Base-by-base conservation (phyloP, 2,329 filamentous ascomycete species). In the Aureobasidium namibiae region DNA sequence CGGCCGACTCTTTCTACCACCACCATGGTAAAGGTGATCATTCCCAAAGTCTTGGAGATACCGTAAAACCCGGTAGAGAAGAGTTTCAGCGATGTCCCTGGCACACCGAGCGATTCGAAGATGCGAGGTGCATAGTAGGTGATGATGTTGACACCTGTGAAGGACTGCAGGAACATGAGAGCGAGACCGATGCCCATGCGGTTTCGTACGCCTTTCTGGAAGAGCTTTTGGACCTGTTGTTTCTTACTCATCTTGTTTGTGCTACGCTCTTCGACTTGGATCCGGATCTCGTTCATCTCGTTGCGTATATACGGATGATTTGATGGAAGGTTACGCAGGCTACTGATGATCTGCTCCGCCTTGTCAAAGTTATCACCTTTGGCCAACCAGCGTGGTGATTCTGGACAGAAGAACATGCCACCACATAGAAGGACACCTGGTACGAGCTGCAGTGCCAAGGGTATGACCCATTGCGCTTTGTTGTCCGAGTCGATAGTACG, bases 221-320 rank as follows among this genome's bases (percentile, higher is more conserved):
- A 73, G 2, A 73, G 65, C 58, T 72, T 71, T 63, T 70, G 69
- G 42, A 89, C 81, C 67, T 88, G 78, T 70, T 90, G 87, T 68
- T 84, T 84, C 62, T 89, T 61, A 45, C 84, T 77, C 2, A 86
- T 86, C 0, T 81, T 68, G 74, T 80, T 82, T 18, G 81, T 80
- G 0, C 82, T 74, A 5, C 85, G 85, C 49, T 68, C 65, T 42
- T 69, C 68, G 23, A 70, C 67, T 46, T 74, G 70, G 4, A 63
- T 64, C 59, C 74, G 66, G 41, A 81, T 79, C 64, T 78, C 77
- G 3, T 73, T 71, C 41, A 82, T 68, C 49, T 82, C 80, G 52
- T 76, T 75, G 54, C 75, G 74, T 23, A 83, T 72, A 61, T 75
- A 75, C 14, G 69, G 67, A 54, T 77, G 71, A 4, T 72, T 68